phyloP scores from a whole-genome alignment of 2,329 filamentous ascomycete species.

The Eurotiales sp. region DNA sequence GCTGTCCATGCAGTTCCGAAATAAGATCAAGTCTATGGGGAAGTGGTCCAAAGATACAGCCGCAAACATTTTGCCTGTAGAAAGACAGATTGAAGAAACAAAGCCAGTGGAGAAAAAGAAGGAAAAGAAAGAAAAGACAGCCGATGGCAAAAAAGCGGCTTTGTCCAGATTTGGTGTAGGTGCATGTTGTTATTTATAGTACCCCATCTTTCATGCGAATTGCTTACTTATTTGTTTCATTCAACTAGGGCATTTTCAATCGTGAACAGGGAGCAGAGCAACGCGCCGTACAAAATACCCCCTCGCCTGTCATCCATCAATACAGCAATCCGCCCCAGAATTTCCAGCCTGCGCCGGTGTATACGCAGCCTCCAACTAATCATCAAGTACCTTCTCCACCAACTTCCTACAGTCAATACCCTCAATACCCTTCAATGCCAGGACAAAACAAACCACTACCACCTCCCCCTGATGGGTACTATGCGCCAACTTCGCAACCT shows the following conservation, averaged over 20 bases:
- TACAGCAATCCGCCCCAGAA: neutral
- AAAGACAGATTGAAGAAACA: neutral
- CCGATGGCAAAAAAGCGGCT: conserved; percentile 4
- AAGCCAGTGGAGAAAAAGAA: conserved; percentile 3
- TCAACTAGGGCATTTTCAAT: conserved; percentile 15
- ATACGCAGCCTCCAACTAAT: neutral
- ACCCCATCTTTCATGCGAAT: neutral
- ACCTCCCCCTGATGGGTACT: conserved; percentile 18
- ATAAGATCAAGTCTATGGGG: conserved; percentile 13
- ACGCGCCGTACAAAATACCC: neutral
- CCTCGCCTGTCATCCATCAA: neutral
- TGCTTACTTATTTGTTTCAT: neutral
- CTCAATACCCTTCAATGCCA: neutral
- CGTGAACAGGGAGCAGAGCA: conserved; percentile 1
- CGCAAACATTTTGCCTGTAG: neutral
- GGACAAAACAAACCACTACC: conserved; percentile 4
- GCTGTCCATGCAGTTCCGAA: conserved; percentile 8
- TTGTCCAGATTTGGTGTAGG: conserved; percentile 9
- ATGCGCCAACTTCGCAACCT: conserved; percentile 17
- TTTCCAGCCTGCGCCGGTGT: neutral
- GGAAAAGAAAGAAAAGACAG: conserved; percentile 13
- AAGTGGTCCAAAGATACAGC: neutral
- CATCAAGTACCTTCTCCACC: neutral
- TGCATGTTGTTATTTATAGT: neutral
- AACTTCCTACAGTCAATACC: neutral